phyloP scores from a whole-genome alignment of 2,329 filamentous ascomycete species.

The Clonostachys rhizophaga region DNA sequence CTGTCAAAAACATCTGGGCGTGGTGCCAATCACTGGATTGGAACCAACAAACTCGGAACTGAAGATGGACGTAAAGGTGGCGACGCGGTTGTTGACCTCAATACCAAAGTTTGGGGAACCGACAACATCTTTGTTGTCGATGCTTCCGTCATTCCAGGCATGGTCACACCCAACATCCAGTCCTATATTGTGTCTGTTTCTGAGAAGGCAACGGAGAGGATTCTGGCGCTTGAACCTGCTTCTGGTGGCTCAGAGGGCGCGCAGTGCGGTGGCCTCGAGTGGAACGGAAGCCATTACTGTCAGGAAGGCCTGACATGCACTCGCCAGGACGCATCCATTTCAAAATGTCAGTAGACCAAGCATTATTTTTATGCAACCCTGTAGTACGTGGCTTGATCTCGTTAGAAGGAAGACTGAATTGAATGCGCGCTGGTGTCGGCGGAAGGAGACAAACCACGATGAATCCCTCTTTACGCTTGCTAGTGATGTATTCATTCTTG shows the following conservation, averaged over 20 bases:
- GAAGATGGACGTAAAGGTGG: conserved; percentile 47
- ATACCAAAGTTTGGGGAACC: conserved; percentile 62
- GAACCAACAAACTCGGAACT: conserved; percentile 56
- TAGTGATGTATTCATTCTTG: no score
- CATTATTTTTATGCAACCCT: no score
- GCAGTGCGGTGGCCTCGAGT: conserved; percentile 12
- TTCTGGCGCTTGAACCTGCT: conserved; percentile 7
- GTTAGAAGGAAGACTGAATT: no score
- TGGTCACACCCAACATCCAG: conserved; percentile 64
- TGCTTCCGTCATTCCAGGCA: conserved; percentile 64
- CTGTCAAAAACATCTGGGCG: conserved; percentile 24
- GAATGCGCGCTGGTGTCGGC: no score
- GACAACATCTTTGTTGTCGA: conserved; percentile 68
- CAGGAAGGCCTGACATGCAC: conserved; percentile 8
- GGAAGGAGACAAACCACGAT: no score
- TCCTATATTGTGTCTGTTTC: conserved; percentile 60
- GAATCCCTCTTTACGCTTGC: no score
- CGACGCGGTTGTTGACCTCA: conserved; percentile 54
- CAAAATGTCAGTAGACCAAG: no score
- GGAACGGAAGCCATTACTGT: conserved; percentile 13
- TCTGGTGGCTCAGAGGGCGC: conserved; percentile 4
- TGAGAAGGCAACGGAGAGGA: conserved; percentile 46
- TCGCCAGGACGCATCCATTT: no score
- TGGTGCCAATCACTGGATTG: conserved; percentile 48
- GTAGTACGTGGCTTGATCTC: no score